Conservation (phyloP, 73 alveolate genomes). For the Tetrahymena malaccensis region DNA sequence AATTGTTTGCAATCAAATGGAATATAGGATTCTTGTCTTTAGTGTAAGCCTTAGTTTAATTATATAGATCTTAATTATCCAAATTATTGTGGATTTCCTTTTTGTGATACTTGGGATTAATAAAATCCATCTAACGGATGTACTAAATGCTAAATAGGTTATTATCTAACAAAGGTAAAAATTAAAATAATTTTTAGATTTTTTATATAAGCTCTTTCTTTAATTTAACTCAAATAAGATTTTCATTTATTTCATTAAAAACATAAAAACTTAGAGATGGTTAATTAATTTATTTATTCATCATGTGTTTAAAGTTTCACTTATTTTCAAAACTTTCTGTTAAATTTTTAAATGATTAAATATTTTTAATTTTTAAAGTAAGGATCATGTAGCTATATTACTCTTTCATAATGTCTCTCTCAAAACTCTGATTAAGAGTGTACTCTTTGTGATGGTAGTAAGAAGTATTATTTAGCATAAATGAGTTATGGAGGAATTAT, state of each 20-base stretch:
- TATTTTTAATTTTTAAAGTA: not conserved
- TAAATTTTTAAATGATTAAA: not conserved
- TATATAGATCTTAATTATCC: not conserved
- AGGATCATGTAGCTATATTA: not conserved
- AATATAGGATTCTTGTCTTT: not conserved
- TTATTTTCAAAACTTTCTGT: not conserved
- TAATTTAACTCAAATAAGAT: too few species aligned
- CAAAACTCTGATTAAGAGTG: not conserved
- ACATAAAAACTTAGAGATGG: too few species aligned
- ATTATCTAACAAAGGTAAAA: not conserved
- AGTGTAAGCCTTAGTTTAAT: not conserved
- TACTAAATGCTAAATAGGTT: not conserved
- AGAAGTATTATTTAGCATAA: not conserved
- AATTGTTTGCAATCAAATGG: not conserved
- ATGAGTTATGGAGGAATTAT: not conserved
- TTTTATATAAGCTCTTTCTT: too few species aligned
- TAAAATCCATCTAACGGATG: not conserved
- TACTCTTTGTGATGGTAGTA: not conserved
- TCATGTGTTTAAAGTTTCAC: too few species aligned
- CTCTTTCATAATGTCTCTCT: not conserved
- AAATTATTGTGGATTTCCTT: not conserved
- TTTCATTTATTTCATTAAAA: too few species aligned
- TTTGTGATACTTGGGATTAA: not conserved
- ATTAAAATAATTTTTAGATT: too few species aligned
- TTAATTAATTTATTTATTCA: too few species aligned